Evolutionary conservation across 2,329 filamentous ascomycete genomes (phyloP).

Genomic region (Microdochium nivale): DNA sequence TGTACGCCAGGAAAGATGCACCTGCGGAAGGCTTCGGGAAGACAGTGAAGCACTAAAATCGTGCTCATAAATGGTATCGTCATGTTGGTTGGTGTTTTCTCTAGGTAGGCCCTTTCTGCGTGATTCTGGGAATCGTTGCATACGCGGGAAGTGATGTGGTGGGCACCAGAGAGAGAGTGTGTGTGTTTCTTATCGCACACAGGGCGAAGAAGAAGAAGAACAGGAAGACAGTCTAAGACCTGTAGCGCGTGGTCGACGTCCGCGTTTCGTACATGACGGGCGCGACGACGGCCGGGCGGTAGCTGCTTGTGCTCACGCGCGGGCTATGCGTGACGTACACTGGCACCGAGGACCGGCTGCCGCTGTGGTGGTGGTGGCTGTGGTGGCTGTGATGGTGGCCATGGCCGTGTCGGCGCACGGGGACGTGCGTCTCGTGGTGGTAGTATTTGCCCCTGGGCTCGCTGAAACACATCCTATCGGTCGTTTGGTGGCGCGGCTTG

Average conservation of each 20-base stretch:
- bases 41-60: too few relatives aligned
- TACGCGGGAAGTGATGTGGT: too few relatives aligned
- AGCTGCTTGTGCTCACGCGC: slow-evolving; percentile 27
- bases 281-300: slow-evolving; percentile 20
- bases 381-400: slow-evolving; percentile 15
- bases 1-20: too few relatives aligned
- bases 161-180: too few relatives aligned
- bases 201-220: too few relatives aligned
- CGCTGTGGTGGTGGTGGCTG: slow-evolving; percentile 5
- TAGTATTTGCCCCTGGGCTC: slow-evolving; percentile 34
- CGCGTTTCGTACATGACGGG: slow-evolving; percentile 30
- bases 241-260: slow-evolving; percentile 24
- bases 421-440: slow-evolving; percentile 45
- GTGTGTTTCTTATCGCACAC: too few relatives aligned
- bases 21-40: too few relatives aligned
- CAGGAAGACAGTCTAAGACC: not conserved
- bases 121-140: too few relatives aligned
- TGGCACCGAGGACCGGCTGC: slow-evolving; percentile 8
- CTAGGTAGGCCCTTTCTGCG: too few relatives aligned
- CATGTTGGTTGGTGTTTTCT: too few relatives aligned
- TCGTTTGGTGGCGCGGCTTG: not conserved
- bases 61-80: too few relatives aligned
- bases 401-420: slow-evolving; percentile 28
- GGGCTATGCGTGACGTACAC: slow-evolving; percentile 25
- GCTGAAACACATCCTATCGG: slow-evolving; percentile 41